Evolutionary conservation across 495 filamentous ascomycete genomes (phyloP).

Genomic region (Sphaerosporella brunnea): DNA sequence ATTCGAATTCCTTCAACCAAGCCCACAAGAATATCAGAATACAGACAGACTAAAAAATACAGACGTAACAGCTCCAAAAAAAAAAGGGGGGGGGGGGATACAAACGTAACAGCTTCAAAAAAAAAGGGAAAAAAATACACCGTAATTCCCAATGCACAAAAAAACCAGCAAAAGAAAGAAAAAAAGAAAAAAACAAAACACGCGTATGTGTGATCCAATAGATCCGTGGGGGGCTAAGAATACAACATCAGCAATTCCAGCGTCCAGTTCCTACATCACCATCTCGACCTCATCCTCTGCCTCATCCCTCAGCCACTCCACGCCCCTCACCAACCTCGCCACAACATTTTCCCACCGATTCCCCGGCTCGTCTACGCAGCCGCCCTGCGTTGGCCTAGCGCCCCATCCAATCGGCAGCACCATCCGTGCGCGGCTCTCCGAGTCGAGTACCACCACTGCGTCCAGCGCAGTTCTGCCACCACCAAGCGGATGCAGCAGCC

Average conservation of each 20-base stretch:
- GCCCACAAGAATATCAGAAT: too few relatives aligned
- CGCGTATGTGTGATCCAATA: too few relatives aligned
- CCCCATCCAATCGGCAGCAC: slow-evolving; percentile 32
- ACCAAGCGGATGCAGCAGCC: slow-evolving; percentile 31
- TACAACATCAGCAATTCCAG: background rate
- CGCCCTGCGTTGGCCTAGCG: too few relatives aligned
- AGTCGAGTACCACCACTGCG: slow-evolving; percentile 30
- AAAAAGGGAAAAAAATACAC: too few relatives aligned
- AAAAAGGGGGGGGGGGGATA: too few relatives aligned
- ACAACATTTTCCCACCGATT: slow-evolving; percentile 20
- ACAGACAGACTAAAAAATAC: too few relatives aligned
- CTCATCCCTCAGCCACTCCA: slow-evolving; percentile 23
- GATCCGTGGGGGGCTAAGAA: background rate
- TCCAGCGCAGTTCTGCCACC: slow-evolving; percentile 29
- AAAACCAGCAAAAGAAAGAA: too few relatives aligned
- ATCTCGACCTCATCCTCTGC: slow-evolving; percentile 22
- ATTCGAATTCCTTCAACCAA: too few relatives aligned
- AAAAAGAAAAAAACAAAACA: background rate
- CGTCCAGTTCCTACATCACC: slow-evolving; percentile 11
- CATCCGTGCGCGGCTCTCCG: slow-evolving; percentile 24
- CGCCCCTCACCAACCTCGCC: slow-evolving; percentile 23
- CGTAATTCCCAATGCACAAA: too few relatives aligned
- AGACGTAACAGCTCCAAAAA: too few relatives aligned
- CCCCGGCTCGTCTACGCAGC: slow-evolving; percentile 15
- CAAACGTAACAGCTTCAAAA: too few relatives aligned